Percentiles rank a stretch among this genome's conserved stretches.
phyloP scores from a whole-genome alignment of 1,284 basidiomycete genomes.

The Cutaneotrichosporon arboriforme region DNA sequence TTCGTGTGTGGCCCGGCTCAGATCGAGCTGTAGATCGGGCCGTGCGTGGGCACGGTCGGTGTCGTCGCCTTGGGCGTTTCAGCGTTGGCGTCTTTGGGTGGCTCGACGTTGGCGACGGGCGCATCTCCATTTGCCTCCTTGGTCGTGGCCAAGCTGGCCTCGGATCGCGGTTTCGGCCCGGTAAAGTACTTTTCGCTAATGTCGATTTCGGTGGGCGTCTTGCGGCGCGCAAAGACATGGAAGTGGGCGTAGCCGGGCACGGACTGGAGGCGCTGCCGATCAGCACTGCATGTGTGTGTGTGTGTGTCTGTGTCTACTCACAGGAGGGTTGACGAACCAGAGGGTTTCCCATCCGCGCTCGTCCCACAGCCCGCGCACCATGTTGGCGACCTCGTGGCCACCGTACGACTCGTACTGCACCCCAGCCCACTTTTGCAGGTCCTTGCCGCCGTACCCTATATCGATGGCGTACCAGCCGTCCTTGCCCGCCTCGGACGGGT shows the following conservation, averaged over 20 bases:
- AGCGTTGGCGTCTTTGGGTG: no score
- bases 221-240: slow-evolving; percentile 45
- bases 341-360: slow-evolving; percentile 45
- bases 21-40: no score
- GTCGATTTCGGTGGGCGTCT: slow-evolving; percentile 45
- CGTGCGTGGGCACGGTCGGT: no score
- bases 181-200: slow-evolving; percentile 33
- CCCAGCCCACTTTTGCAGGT: slow-evolving; percentile 33
- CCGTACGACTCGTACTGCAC: slow-evolving; percentile 29
- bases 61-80: no score
- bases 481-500: slow-evolving; percentile 2
- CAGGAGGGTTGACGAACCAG: slow-evolving; percentile 41
- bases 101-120: no score
- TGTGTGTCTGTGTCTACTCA: no score
- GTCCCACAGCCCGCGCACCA: slow-evolving; percentile 44
- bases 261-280: slow-evolving; percentile 38
- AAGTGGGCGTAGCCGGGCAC: slow-evolving; percentile 45
- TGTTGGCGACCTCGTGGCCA: slow-evolving; percentile 39
- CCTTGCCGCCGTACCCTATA: slow-evolving; percentile 25
- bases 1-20: no score
- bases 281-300: slow-evolving; percentile 27
- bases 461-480: slow-evolving; percentile 36
- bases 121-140: not conserved
- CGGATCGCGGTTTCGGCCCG: slow-evolving; percentile 39
- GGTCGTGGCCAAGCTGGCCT: slow-evolving; percentile 30